These are phyloP conservation scores for Lactarius quietus DNA, from an alignment of 768 basidiomycete genomes.

Conservation along the genomic window DNA sequence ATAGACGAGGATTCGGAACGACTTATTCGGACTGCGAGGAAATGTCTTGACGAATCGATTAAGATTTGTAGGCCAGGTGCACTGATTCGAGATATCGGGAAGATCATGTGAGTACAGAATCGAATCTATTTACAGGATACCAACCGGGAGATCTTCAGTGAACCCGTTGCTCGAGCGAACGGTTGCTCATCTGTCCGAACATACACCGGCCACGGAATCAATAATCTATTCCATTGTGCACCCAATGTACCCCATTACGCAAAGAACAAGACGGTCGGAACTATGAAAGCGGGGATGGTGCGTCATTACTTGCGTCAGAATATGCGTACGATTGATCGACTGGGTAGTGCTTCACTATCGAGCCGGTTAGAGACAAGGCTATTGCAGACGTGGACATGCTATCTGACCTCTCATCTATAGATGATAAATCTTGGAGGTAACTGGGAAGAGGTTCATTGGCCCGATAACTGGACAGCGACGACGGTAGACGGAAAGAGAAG, in stretches of 20 bases:
- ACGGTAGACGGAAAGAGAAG: conserved; percentile 87
- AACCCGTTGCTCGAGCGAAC: conserved; percentile 77
- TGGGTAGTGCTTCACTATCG: conserved; percentile 60
- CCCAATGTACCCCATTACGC: conserved; percentile 96
- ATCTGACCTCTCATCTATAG: conserved; percentile 38
- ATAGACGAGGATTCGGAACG: conserved; percentile 81
- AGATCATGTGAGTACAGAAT: conserved; percentile 61
- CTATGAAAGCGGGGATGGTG: conserved; percentile 94
- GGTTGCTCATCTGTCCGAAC: conserved; percentile 89
- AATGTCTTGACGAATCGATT: conserved; percentile 86
- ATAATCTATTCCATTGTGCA: conserved; percentile 76
- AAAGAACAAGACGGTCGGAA: conserved; percentile 88
- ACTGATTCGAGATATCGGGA: conserved; percentile 84
- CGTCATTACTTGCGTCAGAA: conserved; percentile 37
- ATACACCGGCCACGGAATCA: conserved; percentile 90
- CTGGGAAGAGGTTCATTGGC: conserved; percentile 82
- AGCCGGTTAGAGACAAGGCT: conserved; percentile 51
- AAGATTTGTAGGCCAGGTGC: conserved; percentile 91
- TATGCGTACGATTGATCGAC: conserved; percentile 14
- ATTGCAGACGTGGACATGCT: conserved; percentile 9
- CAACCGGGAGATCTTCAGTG: conserved; percentile 42
- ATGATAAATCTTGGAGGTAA: conserved; percentile 89
- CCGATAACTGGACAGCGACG: conserved; percentile 95
- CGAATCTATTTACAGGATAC: conserved; percentile 19
- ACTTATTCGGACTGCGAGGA: conserved; percentile 77